A percentile compares a stretch with the other conserved stretches of the same genome.
Conservation (phyloP, 768 basidiomycete species). For the Tulasnella sp. region DNA sequence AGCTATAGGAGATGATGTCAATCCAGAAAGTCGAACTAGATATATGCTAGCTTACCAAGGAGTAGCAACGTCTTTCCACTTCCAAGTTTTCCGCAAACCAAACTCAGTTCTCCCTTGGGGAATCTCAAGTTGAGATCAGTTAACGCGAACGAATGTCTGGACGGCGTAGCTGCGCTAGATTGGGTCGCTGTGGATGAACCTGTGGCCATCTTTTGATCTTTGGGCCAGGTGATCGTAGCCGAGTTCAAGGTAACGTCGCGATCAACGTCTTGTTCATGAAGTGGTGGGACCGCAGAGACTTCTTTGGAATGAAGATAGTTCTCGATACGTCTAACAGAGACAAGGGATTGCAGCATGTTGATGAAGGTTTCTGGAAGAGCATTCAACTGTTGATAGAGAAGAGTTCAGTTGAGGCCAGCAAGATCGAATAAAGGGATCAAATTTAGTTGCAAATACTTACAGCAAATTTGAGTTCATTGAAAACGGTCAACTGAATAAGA, state of each 20-base stretch:
- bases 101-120: slow-evolving; percentile 61
- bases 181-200: slow-evolving; percentile 34
- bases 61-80: slow-evolving; percentile 79
- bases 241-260: slow-evolving; percentile 60
- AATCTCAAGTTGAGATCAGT: slow-evolving; percentile 68
- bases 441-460: background rate
- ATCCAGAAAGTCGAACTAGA: background rate
- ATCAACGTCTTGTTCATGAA: slow-evolving; percentile 39
- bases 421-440: background rate
- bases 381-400: slow-evolving; percentile 37
- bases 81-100: slow-evolving; percentile 77
- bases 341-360: slow-evolving; percentile 73
- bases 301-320: slow-evolving; percentile 72
- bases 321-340: slow-evolving; percentile 81
- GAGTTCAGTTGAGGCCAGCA: background rate
- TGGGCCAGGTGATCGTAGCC: slow-evolving; percentile 84
- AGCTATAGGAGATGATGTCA: slow-evolving; percentile 29
- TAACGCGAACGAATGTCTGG: slow-evolving; percentile 63
- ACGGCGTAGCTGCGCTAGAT: slow-evolving; percentile 62
- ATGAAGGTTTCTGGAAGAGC: slow-evolving; percentile 86
- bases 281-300: slow-evolving; percentile 46
- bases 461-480: slow-evolving; percentile 73
- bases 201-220: slow-evolving; percentile 37
- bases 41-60: slow-evolving; percentile 33
- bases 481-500: slow-evolving; percentile 36